A percentile compares a stretch with the other conserved stretches of the same genome.
Evolutionary conservation across 2,329 filamentous ascomycete species (phyloP).

Genomic region (Fusarium falciforme): DNA sequence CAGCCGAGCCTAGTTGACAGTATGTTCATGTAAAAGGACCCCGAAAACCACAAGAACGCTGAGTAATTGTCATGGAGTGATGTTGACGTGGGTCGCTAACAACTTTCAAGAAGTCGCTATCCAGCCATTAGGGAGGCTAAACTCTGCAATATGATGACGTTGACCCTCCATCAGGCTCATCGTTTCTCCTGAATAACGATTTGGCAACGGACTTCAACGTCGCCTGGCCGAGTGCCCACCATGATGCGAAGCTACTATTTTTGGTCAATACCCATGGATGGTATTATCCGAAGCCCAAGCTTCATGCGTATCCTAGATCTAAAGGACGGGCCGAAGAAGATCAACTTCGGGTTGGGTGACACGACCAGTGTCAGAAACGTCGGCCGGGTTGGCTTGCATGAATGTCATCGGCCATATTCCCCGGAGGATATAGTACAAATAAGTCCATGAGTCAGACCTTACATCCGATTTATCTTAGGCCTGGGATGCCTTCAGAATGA

Average conservation of each 20-base stretch:
- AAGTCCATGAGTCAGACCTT: background rate
- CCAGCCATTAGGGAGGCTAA: background rate
- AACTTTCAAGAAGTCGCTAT: background rate
- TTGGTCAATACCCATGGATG: background rate
- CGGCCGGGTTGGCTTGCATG: background rate
- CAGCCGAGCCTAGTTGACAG: background rate
- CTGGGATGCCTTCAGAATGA: background rate
- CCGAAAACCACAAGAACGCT: background rate
- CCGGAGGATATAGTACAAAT: background rate
- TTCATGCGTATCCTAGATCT: background rate
- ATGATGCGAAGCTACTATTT: background rate
- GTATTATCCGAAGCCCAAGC: background rate
- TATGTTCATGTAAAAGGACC: background rate
- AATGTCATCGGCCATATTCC: background rate
- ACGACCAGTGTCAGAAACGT: background rate
- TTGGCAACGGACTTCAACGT: background rate
- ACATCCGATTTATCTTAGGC: too few relatives aligned
- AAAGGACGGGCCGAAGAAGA: background rate
- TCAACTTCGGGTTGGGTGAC: background rate
- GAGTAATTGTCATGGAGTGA: background rate
- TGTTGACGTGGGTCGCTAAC: background rate
- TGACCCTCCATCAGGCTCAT: background rate
- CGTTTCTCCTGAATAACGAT: background rate
- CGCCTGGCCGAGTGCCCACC: background rate
- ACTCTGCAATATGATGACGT: background rate